Evolutionary conservation across 768 basidiomycete genomes (phyloP).

Genomic region (Amanita inopinata): DNA sequence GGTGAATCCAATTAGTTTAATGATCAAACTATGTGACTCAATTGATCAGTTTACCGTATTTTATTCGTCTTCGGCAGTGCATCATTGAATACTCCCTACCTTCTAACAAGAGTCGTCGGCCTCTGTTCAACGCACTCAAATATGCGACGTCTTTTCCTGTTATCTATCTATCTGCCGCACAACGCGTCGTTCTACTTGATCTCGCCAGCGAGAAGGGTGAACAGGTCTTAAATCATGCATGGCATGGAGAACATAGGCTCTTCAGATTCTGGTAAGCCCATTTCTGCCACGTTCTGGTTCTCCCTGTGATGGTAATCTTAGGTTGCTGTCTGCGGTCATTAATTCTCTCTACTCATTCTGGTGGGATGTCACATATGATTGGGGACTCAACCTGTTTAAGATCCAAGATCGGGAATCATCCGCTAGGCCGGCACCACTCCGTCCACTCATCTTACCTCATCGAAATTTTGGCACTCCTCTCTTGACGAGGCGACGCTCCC

Average conservation of each 20-base stretch:
- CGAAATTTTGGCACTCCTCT: slow-evolving; percentile 30
- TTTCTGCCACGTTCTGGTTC: not conserved
- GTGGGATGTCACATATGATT: slow-evolving; percentile 99
- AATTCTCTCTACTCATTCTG: slow-evolving; percentile 96
- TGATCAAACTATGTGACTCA: slow-evolving; percentile 3
- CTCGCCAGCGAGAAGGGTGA: slow-evolving; percentile 39
- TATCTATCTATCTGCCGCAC: slow-evolving; percentile 88
- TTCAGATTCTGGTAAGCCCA: slow-evolving; percentile 74
- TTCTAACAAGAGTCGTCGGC: slow-evolving; percentile 55
- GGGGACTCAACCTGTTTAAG: slow-evolving; percentile 79
- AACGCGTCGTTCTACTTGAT: slow-evolving; percentile 61
- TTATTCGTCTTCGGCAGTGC: slow-evolving; percentile 92
- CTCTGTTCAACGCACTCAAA: slow-evolving; percentile 87
- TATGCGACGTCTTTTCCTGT: slow-evolving; percentile 97
- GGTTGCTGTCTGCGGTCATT: slow-evolving; percentile 75
- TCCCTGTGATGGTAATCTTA: slow-evolving; percentile 19
- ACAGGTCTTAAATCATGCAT: slow-evolving; percentile 32
- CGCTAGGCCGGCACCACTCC: slow-evolving; percentile 27
- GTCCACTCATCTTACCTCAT: slow-evolving; percentile 36
- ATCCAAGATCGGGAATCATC: slow-evolving; percentile 18
- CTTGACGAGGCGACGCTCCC: slow-evolving; percentile 12
- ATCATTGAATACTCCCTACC: slow-evolving; percentile 68
- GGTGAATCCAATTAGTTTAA: slow-evolving; percentile 35
- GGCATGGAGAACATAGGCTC: slow-evolving; percentile 70
- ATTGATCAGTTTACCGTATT: slow-evolving; percentile 64